Evolutionary conservation across 148 eudicot genomes (phyloP).

Genomic region (Vaccinium myrtillus): DNA sequence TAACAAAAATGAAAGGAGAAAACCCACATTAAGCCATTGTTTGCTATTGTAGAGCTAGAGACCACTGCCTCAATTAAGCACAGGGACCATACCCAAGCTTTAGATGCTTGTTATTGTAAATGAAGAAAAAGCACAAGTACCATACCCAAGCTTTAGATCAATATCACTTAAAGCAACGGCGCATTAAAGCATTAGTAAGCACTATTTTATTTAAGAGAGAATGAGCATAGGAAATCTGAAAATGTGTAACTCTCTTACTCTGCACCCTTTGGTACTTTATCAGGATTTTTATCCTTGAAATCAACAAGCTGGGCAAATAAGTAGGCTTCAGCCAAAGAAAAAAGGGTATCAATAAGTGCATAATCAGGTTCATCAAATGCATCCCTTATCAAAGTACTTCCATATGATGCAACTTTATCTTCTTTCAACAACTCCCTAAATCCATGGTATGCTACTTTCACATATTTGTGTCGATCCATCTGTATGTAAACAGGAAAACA

Average conservation of each 20-base stretch:
- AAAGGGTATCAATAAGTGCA: constrained; percentile 94
- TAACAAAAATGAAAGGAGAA: background rate
- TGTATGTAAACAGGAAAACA: constrained; percentile 28
- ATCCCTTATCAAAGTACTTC: constrained; percentile 74
- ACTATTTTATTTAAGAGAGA: background rate
- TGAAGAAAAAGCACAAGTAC: background rate
- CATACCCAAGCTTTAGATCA: background rate
- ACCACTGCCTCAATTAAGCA: background rate
- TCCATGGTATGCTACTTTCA: constrained; percentile 98
- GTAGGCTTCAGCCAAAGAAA: constrained; percentile 94
- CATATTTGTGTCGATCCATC: constrained; percentile 99
- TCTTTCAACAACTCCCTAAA: constrained; percentile 76
- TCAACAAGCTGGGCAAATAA: constrained; percentile 98
- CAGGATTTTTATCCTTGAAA: constrained; percentile 83
- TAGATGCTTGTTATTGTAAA: background rate
- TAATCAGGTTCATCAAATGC: constrained; percentile 97
- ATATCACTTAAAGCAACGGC: background rate
- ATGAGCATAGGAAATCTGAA: background rate
- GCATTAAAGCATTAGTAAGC: background rate
- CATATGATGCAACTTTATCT: constrained; percentile 79
- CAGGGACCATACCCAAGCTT: background rate
- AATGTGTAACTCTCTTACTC: constrained; percentile 56
- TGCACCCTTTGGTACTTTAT: constrained; percentile 56
- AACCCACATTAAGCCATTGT: background rate
- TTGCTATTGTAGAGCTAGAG: background rate